Evolutionary conservation across 1,284 basidiomycete species (phyloP), one percentile per base, ranked within the genome.

Genomic region (Vanrija sp.): DNA sequence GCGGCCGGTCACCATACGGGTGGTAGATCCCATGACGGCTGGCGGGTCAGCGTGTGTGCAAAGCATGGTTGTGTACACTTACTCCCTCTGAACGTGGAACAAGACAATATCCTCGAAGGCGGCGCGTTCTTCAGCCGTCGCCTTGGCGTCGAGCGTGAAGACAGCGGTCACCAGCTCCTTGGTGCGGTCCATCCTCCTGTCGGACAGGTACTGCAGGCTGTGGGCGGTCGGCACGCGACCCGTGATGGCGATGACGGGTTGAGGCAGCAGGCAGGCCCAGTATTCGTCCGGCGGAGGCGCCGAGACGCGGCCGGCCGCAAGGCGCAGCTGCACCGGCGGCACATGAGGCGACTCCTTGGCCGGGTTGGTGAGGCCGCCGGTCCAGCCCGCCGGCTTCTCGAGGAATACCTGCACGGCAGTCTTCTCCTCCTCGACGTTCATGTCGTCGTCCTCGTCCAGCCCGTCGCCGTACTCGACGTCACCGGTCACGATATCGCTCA

Each of bases 1-100:
- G 87, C 81, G 81, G 51, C 78, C 80, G 5, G 9, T 57, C 38
- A 12, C 87, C 87, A 86, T 90, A 92, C 12, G 91, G 91, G 61
- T 90, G 89, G 38, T 89, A 83, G 14, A 93, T 80, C 9, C 87
- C 91, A 73, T 93, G 88, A 21, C 91, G 90, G 55, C 90, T 92
- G 71, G 16, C 1, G 45, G 12, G 38, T 65, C 52, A 65, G 63
- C 49, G 15, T 42, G 18, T 42, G 18, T 8, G 8, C 10, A 2
- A 23, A 12, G n/a, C 4, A 12, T 15, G 23, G 29, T 16, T 43
- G 10, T 9, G 10, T 16, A 46, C 54, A 80, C 88, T 68, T 69
- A 92, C 90, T 84, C 83, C 80, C 89, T 88, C 0, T 79, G 78
- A 38, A 87, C 78, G 54, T 92, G 80, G 63, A 88, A 88, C 45